Conservation (phyloP, 75 land plant genomes). For the Picea glauca region DNA sequence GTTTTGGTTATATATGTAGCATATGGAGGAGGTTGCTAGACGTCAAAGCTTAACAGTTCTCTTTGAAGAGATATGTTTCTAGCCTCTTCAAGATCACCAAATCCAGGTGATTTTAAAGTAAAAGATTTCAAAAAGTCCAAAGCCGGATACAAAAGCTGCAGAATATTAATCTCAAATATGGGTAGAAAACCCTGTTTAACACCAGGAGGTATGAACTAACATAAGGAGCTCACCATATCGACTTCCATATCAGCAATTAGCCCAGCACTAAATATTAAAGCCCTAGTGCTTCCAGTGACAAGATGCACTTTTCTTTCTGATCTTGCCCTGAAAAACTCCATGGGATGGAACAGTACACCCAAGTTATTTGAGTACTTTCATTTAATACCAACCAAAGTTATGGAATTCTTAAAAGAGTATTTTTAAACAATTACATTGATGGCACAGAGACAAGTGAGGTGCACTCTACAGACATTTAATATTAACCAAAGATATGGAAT, state of each 20-base stretch:
- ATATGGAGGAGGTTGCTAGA: not conserved
- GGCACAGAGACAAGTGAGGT: not conserved
- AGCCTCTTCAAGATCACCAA: not conserved
- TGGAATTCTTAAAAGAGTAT: not conserved
- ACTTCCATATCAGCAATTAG: not conserved
- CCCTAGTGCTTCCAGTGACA: too few relatives aligned
- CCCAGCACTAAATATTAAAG: too few relatives aligned
- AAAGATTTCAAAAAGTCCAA: too few relatives aligned
- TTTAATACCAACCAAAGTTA: not conserved
- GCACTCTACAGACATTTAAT: not conserved
- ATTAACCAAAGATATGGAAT: not conserved
- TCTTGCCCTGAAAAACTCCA: not conserved
- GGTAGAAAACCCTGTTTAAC: too few relatives aligned
- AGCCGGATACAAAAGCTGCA: too few relatives aligned
- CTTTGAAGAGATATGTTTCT: not conserved
- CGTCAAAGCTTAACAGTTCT: not conserved
- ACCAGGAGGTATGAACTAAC: too few relatives aligned
- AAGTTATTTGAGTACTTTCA: not conserved
- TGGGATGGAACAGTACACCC: not conserved
- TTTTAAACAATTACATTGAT: not conserved
- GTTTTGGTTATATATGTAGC: not conserved
- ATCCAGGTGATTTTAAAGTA: too few relatives aligned
- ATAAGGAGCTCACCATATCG: too few relatives aligned
- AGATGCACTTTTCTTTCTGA: too few relatives aligned
- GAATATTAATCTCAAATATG: too few relatives aligned